Evolutionary conservation across 2,329 filamentous ascomycete genomes (phyloP), one percentile per base, ranked within the genome.

Genomic region (Lomentospora prolificans): DNA sequence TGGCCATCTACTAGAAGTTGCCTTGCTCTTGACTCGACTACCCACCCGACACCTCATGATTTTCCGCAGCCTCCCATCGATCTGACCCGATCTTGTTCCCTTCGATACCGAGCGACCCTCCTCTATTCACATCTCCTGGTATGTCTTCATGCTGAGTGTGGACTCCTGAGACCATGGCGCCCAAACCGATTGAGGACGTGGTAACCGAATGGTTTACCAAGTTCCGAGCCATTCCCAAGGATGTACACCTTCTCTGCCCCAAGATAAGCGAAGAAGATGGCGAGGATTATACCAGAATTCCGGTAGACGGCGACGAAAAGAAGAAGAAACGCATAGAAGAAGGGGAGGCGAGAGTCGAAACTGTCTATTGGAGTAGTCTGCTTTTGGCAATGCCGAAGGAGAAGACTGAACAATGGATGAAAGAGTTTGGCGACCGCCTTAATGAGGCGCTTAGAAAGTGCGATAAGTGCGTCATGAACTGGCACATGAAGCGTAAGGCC

Each of bases 391-490:
- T 88, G 59, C 79, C 78, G 56, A 75, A 79, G 51, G 79, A 82
- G 51, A 76, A 80, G 53, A 79, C 80, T 3, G 79, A 80, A 27
- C 73, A 77, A 58, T 79, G 85, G 69, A 74, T 84, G 44, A 72
- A 76, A 12, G 78, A 81, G 60, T 86, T 89, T 63, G 77, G 74
- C 54, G 63, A 69, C 4, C 75, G 78, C 19, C 73, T 87, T 19
- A 80, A 85, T 59, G 66, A 72, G 9, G 78, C 79, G 39, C 73
- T 91, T 24, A 79, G 75, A 57, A 75, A 71, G 57, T 91, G 87
- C 68, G 81, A 89, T 55, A 75, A 80, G 53, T 91, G 87, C 65
- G 84, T 88, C 53, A 77, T 83, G 59, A 84, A 84, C 61, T 91
- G 88, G 79, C 87, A 91, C 67, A 82, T 82, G 64, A 79, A 78